These are phyloP conservation scores for Calendula officinalis DNA, from an alignment of 129 eudicot genomes.

Conservation along the genomic window DNA sequence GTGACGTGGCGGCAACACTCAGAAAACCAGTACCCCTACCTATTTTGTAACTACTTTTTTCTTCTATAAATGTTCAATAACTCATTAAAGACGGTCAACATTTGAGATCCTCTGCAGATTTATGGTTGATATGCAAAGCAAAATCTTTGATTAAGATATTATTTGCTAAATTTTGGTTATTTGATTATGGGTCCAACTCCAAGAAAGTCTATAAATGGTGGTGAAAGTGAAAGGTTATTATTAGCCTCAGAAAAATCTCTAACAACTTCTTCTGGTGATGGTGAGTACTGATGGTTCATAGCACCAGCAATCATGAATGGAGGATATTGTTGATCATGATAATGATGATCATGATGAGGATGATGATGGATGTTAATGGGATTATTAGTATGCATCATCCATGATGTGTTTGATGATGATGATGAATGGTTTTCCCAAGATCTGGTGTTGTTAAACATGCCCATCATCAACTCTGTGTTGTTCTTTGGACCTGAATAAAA, in stretches of 20 bases:
- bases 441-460: slow-evolving; percentile 43
- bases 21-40: too few species aligned
- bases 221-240: slow-evolving; percentile 26
- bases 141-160: neutral
- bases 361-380: slow-evolving; percentile 21
- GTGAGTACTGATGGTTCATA: slow-evolving; percentile 32
- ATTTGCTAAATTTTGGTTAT: too few species aligned
- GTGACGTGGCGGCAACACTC: too few species aligned
- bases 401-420: slow-evolving; percentile 16
- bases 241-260: slow-evolving; percentile 30
- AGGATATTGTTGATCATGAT: neutral
- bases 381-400: slow-evolving; percentile 26
- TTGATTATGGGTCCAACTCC: too few species aligned
- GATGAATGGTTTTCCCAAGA: slow-evolving; percentile 22
- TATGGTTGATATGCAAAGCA: too few species aligned
- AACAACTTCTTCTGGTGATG: slow-evolving; percentile 30
- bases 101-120: slow-evolving; percentile 34
- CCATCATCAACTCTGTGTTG: slow-evolving; percentile 45
- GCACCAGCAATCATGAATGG: slow-evolving; percentile 12
- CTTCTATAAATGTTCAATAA: slow-evolving; percentile 17
- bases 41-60: neutral
- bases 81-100: slow-evolving; percentile 24
- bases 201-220: slow-evolving; percentile 92
- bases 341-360: neutral
- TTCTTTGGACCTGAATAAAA: slow-evolving; percentile 49